Evolutionary conservation across 2,329 filamentous ascomycete genomes (phyloP).

Genomic region (Hortaea werneckii): DNA sequence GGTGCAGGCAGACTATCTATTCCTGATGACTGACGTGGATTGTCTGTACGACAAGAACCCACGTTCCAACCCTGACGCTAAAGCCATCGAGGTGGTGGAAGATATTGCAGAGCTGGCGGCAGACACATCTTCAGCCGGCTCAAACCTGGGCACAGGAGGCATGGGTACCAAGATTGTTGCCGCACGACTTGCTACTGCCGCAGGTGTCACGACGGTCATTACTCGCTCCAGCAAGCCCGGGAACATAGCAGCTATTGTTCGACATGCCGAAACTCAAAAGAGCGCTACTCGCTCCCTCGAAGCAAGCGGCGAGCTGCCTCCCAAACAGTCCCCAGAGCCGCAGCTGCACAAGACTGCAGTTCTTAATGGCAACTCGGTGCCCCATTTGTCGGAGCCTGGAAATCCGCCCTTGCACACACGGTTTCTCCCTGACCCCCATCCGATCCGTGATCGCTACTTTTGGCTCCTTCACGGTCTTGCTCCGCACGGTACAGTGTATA

Average conservation of each 20-base stretch:
- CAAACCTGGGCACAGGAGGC: constrained; percentile 80
- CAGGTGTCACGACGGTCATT: constrained; percentile 91
- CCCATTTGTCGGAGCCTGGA: constrained; percentile 21
- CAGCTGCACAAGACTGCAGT: constrained; percentile 16
- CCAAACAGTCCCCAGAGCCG: constrained; percentile 2
- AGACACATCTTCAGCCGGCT: constrained; percentile 85
- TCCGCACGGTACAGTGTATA: constrained; percentile 83
- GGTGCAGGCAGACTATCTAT: constrained; percentile 92
- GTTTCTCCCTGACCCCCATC: constrained; percentile 74
- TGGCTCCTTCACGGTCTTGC: constrained; percentile 91
- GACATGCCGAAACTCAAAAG: constrained; percentile 60
- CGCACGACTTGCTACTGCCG: constrained; percentile 81
- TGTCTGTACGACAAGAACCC: constrained; percentile 97
- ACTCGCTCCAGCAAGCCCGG: constrained; percentile 87
- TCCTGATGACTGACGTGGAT: constrained; percentile 98
- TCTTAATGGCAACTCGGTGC: constrained; percentile 17
- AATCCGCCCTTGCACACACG: constrained; percentile 68
- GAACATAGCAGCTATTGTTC: constrained; percentile 80
- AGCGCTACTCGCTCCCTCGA: constrained; percentile 21
- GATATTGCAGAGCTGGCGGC: constrained; percentile 75
- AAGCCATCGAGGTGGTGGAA: constrained; percentile 83
- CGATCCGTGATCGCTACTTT: constrained; percentile 88
- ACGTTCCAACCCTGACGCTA: constrained; percentile 70
- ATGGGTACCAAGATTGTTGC: constrained; percentile 98
- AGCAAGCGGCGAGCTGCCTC: constrained; percentile 14